A percentile compares a stretch with the other conserved stretches of the same genome.
phyloP scores from a whole-genome alignment of 306 rosid genomes.

The Alnus rubra region DNA sequence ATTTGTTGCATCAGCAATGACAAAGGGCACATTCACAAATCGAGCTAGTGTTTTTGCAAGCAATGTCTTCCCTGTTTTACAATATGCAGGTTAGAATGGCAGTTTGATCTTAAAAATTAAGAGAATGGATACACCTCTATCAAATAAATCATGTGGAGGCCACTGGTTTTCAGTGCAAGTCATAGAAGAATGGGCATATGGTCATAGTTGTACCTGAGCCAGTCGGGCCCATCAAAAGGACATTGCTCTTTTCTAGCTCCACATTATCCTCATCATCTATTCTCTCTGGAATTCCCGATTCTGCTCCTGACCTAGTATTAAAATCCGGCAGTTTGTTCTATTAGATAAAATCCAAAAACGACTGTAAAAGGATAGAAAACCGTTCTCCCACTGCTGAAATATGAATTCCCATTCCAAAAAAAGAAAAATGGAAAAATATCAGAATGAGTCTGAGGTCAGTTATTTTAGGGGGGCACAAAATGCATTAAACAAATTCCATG shows the following conservation, averaged over 20 bases:
- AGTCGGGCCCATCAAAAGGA: slow-evolving; percentile 97
- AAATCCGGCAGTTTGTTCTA: slow-evolving; percentile 38
- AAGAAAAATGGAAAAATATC: neutral
- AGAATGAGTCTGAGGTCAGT: slow-evolving; percentile 6
- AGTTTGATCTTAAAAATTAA: slow-evolving; percentile 5
- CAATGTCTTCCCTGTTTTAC: slow-evolving; percentile 83
- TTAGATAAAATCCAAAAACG: slow-evolving; percentile 16
- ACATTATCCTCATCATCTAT: slow-evolving; percentile 72
- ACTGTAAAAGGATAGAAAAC: slow-evolving; percentile 15
- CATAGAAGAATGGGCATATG: slow-evolving; percentile 4
- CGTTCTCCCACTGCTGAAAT: slow-evolving; percentile 10
- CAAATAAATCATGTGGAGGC: slow-evolving; percentile 13
- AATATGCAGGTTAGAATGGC: slow-evolving; percentile 39
- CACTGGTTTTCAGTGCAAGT: slow-evolving; percentile 18
- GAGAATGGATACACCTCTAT: neutral
- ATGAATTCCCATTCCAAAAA: neutral
- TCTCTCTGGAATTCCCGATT: slow-evolving; percentile 44
- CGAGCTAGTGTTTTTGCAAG: slow-evolving; percentile 97
- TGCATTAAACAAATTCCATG: slow-evolving; percentile 9
- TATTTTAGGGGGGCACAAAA: neutral
- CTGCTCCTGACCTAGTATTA: slow-evolving; percentile 59
- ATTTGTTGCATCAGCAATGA: slow-evolving; percentile 95
- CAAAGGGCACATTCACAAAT: slow-evolving; percentile 94
- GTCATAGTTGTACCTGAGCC: slow-evolving; percentile 72
- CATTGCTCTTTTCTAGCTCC: slow-evolving; percentile 97